Conservation (phyloP, 768 basidiomycete species). For the Gelatoporia subvermispora region DNA sequence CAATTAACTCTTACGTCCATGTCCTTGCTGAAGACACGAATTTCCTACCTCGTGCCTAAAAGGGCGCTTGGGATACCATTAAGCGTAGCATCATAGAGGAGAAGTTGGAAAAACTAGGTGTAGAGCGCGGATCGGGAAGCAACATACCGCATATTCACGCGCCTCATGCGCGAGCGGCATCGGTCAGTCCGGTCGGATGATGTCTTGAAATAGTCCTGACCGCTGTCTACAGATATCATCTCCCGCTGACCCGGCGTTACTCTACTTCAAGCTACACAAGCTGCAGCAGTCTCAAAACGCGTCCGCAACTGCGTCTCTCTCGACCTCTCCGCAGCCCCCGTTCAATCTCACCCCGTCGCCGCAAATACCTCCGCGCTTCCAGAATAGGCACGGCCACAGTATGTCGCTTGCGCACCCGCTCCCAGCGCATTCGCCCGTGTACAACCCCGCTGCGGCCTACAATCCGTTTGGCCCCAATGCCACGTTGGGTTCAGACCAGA, state of each 20-base stretch:
- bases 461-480: conserved; percentile 65
- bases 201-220: conserved; percentile 11
- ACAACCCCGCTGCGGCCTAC: conserved; percentile 37
- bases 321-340: conserved; percentile 62
- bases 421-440: conserved; percentile 32
- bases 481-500: conserved; percentile 48
- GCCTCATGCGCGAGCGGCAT: conserved; percentile 79
- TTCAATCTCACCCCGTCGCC: conserved; percentile 47
- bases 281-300: conserved; percentile 66
- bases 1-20: neutral
- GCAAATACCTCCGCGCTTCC: conserved; percentile 33
- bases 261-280: conserved; percentile 81
- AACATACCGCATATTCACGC: conserved; percentile 58
- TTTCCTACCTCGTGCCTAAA: conserved; percentile 25
- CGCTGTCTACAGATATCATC: conserved; percentile 64
- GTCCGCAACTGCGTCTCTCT: conserved; percentile 47
- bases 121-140: conserved; percentile 57
- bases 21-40: neutral
- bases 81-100: conserved; percentile 72
- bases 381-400: conserved; percentile 65
- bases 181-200: conserved; percentile 49
- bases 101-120: conserved; percentile 75
- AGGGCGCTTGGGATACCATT: conserved; percentile 71
- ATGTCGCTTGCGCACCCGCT: conserved; percentile 67
- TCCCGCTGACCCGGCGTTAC: conserved; percentile 80